Conservation (phyloP, 106 monocot species). For the Dendrobium catenatum region DNA sequence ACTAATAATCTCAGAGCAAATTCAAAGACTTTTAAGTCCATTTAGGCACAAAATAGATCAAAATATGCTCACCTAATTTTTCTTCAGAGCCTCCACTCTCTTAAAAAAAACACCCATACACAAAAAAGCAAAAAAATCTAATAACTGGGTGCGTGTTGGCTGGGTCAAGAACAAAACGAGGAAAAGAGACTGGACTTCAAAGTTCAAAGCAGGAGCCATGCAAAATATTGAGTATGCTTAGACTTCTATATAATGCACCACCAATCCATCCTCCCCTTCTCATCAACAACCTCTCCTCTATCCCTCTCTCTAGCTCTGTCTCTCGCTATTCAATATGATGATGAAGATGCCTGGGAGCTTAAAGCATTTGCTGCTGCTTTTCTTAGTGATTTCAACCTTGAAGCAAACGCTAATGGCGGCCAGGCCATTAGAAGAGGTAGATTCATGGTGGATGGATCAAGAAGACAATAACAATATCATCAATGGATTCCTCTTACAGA, state of each 20-base stretch:
- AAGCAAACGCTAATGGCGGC: constrained; percentile 1
- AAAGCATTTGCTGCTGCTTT: background rate
- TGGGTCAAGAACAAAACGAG: background rate
- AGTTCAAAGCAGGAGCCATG: background rate
- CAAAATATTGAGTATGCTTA: background rate
- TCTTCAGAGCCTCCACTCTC: too few relatives aligned
- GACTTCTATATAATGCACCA: background rate
- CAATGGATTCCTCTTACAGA: constrained; percentile 10
- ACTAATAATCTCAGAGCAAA: too few relatives aligned
- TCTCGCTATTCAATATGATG: background rate
- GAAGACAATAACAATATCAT: background rate
- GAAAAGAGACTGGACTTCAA: background rate
- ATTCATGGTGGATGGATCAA: constrained; percentile 1
- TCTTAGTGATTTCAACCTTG: constrained; percentile 9
- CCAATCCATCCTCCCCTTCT: background rate
- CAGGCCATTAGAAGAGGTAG: constrained; percentile 8
- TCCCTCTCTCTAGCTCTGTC: background rate
- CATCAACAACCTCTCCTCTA: background rate
- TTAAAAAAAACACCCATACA: too few relatives aligned
- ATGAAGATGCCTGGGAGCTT: background rate
- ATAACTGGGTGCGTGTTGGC: background rate
- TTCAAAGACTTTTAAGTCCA: too few relatives aligned
- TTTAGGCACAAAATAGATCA: too few relatives aligned
- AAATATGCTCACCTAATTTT: too few relatives aligned
- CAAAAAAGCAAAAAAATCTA: too few relatives aligned